Percentiles rank a stretch among this genome's conserved stretches.
Evolutionary conservation across 768 basidiomycete species (phyloP).

Genomic region (Boletellus emodensis): DNA sequence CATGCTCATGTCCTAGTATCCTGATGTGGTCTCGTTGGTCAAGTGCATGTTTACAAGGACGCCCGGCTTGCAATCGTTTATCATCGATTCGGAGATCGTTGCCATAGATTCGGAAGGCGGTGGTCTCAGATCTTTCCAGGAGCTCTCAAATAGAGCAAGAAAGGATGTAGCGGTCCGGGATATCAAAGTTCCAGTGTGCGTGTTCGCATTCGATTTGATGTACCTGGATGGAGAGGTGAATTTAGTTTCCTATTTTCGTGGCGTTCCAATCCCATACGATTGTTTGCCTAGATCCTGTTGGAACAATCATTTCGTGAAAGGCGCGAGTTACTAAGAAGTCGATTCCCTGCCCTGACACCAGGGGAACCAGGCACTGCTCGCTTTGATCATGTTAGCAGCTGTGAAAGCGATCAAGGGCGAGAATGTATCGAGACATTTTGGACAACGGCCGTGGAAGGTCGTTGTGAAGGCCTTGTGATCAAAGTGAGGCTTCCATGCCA

Average conservation of each 20-base stretch:
- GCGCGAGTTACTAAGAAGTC: conserved; percentile 55
- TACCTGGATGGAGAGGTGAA: conserved; percentile 74
- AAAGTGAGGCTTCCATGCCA: conserved; percentile 48
- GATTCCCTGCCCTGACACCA: conserved; percentile 54
- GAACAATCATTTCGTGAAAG: conserved; percentile 66
- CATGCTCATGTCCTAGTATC: conserved; percentile 52
- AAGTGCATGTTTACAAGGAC: conserved; percentile 43
- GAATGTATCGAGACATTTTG: conserved; percentile 73
- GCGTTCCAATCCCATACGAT: not conserved
- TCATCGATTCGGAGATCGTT: conserved; percentile 85
- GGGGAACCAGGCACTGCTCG: conserved; percentile 48
- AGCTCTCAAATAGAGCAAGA: conserved; percentile 77
- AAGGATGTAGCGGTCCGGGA: conserved; percentile 76
- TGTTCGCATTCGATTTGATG: conserved; percentile 90
- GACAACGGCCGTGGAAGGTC: conserved; percentile 66
- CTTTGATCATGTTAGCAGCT: conserved; percentile 71
- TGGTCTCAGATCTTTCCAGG: conserved; percentile 75
- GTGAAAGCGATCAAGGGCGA: conserved; percentile 59
- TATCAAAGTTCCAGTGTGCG: conserved; percentile 74
- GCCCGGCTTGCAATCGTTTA: conserved; percentile 53
- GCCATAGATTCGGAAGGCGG: conserved; percentile 68
- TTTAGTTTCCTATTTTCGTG: not conserved
- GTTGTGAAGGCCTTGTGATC: conserved; percentile 92
- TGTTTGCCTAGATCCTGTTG: conserved; percentile 54
- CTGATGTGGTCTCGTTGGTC: conserved; percentile 67